Evolutionary conservation across 306 rosid species (phyloP).

Genomic region (Comarum palustre): DNA sequence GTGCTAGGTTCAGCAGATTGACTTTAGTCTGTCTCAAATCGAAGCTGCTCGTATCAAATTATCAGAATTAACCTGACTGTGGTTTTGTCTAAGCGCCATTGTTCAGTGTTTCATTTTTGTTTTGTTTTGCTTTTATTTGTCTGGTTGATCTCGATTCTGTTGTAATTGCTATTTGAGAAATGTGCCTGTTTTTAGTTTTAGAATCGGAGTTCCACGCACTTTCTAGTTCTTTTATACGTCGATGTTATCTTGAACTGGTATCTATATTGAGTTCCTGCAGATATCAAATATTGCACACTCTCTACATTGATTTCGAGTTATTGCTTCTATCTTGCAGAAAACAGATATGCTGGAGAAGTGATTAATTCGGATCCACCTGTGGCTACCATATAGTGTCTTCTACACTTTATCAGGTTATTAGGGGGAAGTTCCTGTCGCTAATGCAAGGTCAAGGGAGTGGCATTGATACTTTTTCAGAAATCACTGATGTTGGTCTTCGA

Average conservation of each 20-base stretch:
- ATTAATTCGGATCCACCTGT: conserved; percentile 26
- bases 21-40: too few relatives aligned
- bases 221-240: not conserved
- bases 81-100: not conserved
- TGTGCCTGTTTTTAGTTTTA: not conserved
- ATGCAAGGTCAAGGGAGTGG: conserved; percentile 77
- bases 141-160: not conserved
- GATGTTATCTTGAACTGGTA: not conserved
- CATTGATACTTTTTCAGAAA: conserved; percentile 45
- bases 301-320: conserved; percentile 17
- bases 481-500: conserved; percentile 51
- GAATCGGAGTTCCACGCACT: not conserved
- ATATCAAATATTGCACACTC: conserved; percentile 9
- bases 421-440: conserved; percentile 39
- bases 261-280: not conserved
- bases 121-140: not conserved
- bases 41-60: too few relatives aligned
- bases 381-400: conserved; percentile 8
- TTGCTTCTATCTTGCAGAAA: conserved; percentile 4
- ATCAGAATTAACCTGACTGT: too few relatives aligned
- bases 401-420: conserved; percentile 17
- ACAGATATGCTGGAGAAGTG: conserved; percentile 22
- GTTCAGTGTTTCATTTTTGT: not conserved
- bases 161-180: not conserved
- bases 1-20: too few relatives aligned